Base-by-base conservation (phyloP, 1,139 yeast species). In the Taphrina confusa region DNA sequence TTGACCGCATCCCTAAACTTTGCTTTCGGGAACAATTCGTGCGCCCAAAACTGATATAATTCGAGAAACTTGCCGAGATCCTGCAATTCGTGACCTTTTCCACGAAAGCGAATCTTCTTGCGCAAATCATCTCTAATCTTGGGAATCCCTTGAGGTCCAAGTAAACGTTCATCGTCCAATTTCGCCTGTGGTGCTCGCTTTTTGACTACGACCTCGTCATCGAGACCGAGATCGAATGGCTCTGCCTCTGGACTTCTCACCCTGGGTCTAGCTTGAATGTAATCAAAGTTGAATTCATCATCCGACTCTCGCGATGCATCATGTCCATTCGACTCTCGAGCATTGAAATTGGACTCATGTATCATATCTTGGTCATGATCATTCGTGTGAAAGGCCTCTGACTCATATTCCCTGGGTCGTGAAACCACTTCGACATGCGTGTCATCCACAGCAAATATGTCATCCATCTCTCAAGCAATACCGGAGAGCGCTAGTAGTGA, bases 41-140 rank as follows among this genome's bases (percentile, higher is more conserved):
- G 95, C 27, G 91, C 90, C 96, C 96, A 88, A 31, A 88, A 71
- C 71, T 87, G 95, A 72, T 87, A 88, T 67, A 81, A 82, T 63
- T 80, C 82, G 27, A 87, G 73, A 1, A 88, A 74, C 46, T 74
- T 73, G 6, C 74, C 70, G 57, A 82, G 68, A 65, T 81, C 82
- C 18, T 76, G 75, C 61, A 74, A 66, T 62, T 65, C 77, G 51
- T 72, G 70, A 3, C 77, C 77, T 45, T 68, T 70, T n/a, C 77
- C 77, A 51, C 72, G 73, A 62, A 74, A 68, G 45, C 65, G 62
- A 23, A 74, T 57, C 23, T 65, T 62, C 34, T 64, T 65, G 0
- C 69, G 64, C 14, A 72, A 65, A n/a, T 64, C 64, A 27, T 61
- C 58, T 28, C 65, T 65, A 18, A 75, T 62, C n/a, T 61, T 61